Evolutionary conservation across 768 basidiomycete species (phyloP).

Genomic region (Lentinula edodes): DNA sequence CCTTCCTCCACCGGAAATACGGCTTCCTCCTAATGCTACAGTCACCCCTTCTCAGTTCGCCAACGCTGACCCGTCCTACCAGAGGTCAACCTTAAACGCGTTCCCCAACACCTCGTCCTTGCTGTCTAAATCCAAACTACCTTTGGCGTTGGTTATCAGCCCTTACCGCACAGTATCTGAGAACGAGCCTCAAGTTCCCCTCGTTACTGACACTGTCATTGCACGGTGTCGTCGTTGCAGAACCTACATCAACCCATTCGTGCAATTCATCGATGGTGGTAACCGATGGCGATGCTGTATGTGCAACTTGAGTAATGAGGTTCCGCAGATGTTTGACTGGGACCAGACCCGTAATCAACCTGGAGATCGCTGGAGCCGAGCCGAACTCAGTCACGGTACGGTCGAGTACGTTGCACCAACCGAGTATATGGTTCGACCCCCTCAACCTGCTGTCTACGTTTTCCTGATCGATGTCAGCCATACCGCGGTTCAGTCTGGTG

Average conservation of each 20-base stretch:
- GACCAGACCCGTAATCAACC: slow-evolving; percentile 90
- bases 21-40: slow-evolving; percentile 79
- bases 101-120: slow-evolving; percentile 88
- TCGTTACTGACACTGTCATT: slow-evolving; percentile 90
- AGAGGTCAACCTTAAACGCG: slow-evolving; percentile 87
- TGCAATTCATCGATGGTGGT: slow-evolving; percentile 96
- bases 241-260: slow-evolving; percentile 96
- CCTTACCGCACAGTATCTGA: slow-evolving; percentile 85
- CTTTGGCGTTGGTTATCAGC: slow-evolving; percentile 82
- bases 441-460: slow-evolving; percentile 94
- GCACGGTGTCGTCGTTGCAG: slow-evolving; percentile 94
- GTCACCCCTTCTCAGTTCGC: slow-evolving; percentile 73
- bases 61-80: slow-evolving; percentile 88
- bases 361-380: slow-evolving; percentile 90
- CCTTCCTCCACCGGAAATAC: slow-evolving; percentile 82
- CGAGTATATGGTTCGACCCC: slow-evolving; percentile 99
- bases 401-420: slow-evolving; percentile 98
- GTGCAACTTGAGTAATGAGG: slow-evolving; percentile 98
- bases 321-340: slow-evolving; percentile 98
- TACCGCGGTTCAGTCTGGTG: slow-evolving; percentile 83
- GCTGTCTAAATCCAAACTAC: slow-evolving; percentile 85
- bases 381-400: slow-evolving; percentile 89
- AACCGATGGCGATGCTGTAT: slow-evolving; percentile 99
- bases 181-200: slow-evolving; percentile 81
- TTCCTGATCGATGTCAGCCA: slow-evolving; percentile 98